Conservation (phyloP, 345 rosid genomes). For the Pugionium dolabratum region DNA sequence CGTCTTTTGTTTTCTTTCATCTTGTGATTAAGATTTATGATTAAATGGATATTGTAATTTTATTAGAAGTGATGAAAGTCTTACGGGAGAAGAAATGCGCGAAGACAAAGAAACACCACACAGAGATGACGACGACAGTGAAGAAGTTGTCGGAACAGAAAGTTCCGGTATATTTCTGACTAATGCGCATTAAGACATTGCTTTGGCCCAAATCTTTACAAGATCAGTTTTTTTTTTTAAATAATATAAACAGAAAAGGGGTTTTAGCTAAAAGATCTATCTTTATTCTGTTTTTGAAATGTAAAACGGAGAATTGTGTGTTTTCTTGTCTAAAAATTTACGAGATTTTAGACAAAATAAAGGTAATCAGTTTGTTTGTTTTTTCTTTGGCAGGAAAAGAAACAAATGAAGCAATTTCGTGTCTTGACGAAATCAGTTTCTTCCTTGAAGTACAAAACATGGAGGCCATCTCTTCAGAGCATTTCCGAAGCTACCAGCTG, state of each 20-base stretch:
- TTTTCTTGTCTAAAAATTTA: neutral
- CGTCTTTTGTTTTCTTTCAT: neutral
- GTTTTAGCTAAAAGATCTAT: conserved; percentile 20
- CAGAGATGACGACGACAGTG: conserved; percentile 36
- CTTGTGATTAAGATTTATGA: neutral
- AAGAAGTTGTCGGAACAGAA: conserved; percentile 42
- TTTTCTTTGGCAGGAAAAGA: conserved; percentile 44
- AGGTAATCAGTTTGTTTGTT: neutral
- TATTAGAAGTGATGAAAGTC: conserved; percentile 79
- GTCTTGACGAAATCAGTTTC: conserved; percentile 44
- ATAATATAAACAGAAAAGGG: neutral
- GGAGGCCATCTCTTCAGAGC: conserved; percentile 86
- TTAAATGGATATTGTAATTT: neutral
- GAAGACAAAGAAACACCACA: conserved; percentile 60
- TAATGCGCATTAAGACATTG: conserved; percentile 22
- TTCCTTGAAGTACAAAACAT: conserved; percentile 52
- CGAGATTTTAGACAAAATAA: neutral
- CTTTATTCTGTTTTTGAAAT: neutral
- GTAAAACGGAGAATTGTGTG: neutral
- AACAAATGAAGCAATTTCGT: conserved; percentile 49
- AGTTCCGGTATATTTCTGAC: conserved; percentile 38
- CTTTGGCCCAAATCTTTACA: neutral
- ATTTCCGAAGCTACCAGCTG: conserved; percentile 70
- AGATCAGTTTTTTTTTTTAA: neutral
- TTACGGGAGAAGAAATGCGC: conserved; percentile 73